Evolutionary conservation across 2,329 filamentous ascomycete genomes (phyloP), one percentile per base, ranked within the genome.

Genomic region (Gremmenia infestans): DNA sequence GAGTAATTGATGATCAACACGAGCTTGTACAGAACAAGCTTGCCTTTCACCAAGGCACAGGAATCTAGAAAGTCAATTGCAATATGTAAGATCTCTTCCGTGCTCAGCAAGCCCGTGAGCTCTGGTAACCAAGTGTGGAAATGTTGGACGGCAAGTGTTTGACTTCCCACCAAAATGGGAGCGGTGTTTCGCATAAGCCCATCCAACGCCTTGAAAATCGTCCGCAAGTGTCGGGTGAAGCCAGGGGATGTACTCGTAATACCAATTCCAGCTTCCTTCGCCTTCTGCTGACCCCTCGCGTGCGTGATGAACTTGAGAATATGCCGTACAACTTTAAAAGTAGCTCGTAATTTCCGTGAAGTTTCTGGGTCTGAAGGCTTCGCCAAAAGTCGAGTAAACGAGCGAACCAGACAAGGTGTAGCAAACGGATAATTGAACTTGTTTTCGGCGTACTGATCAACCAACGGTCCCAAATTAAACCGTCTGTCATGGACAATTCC

Each of bases 71-170:
- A 96, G 72, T 93, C 90, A 59, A 95, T 89, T 42, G 92, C 91
- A 60, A 97, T 88, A 66, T 96, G 88, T 52, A 97, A 76, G 47
- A 97, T 93, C 70, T 97, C 93, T 65, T 91, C 87, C 0, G 87
- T 85, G 4, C 81, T 82, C 68, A 97, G 79, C 39, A 94, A 78
- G 1, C 86, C 84, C 0, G 83, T 79, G 9, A 99, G 82, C 69
- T 97, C 93, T 0, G 94, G 93, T n/a, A 99, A 77, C 94, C 94
- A 99, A 0, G 89, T 89, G 69, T 97, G 93, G 70, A 97, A 96
- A 70, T 97, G 91, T 72, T 99, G 94, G 12, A 97, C 91, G 2
- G 95, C 86, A 50, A 99, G 77, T 0, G 94, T 97, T 73, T 99
- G 96, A 60, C 89, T 97, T 36, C 94, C 94, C 14, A 97, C 89